Evolutionary conservation across 805 yeast species (phyloP).

Genomic region (Starmera caribaea): DNA sequence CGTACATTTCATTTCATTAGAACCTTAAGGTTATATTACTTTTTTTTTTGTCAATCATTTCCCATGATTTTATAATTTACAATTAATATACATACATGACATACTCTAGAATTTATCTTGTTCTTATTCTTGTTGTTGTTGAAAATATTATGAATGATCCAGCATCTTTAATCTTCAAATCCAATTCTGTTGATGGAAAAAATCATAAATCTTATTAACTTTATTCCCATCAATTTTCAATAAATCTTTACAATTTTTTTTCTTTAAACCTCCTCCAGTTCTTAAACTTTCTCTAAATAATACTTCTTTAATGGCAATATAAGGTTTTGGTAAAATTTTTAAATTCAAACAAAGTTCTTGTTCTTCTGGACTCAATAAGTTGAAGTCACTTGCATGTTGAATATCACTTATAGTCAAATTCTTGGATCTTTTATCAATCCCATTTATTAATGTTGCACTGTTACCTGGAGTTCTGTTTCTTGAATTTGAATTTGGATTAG

Average conservation of each 20-base stretch:
- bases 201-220: conserved; percentile 83
- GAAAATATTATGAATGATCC: no score
- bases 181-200: conserved; percentile 92
- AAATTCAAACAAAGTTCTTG: conserved; percentile 75
- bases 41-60: no score
- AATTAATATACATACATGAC: no score
- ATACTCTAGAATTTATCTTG: no score
- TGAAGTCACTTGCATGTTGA: conserved; percentile 72
- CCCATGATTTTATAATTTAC: no score
- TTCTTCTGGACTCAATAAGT: conserved; percentile 79
- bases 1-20: no score
- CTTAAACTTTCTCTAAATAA: conserved; percentile 79
- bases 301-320: conserved; percentile 83
- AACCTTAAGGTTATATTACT: no score
- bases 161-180: conserved; percentile 17
- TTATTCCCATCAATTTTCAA: conserved; percentile 79
- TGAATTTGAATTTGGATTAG: conserved; percentile 13
- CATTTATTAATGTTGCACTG: neutral
- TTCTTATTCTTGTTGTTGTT: no score
- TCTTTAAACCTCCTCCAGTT: conserved; percentile 75
- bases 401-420: conserved; percentile 52
- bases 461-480: conserved; percentile 11
- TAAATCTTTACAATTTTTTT: conserved; percentile 76
- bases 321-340: conserved; percentile 86
- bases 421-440: conserved; percentile 24